Conservation (phyloP, 768 basidiomycete species). For the Termitomyces sp. region DNA sequence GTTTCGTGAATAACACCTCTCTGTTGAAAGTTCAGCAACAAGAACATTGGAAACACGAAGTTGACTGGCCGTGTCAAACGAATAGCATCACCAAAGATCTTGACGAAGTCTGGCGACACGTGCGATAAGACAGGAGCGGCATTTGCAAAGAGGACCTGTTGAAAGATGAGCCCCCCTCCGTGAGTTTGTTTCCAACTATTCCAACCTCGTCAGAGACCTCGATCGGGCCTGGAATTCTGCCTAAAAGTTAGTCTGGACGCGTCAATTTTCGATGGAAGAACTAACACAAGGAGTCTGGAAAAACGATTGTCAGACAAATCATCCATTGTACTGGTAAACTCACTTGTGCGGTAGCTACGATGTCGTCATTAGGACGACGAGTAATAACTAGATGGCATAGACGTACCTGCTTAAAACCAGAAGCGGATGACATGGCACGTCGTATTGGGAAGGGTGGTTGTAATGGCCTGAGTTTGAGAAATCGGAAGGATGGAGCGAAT, state of each 20-base stretch:
- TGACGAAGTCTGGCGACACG: conserved; percentile 82
- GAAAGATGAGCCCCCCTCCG: not conserved
- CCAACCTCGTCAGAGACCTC: conserved; percentile 48
- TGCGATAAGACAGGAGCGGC: conserved; percentile 90
- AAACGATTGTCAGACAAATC: conserved; percentile 9
- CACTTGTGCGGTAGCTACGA: conserved; percentile 33
- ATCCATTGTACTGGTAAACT: conserved; percentile 21
- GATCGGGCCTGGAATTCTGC: conserved; percentile 60
- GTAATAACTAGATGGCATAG: not conserved
- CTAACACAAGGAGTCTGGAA: conserved; percentile 47
- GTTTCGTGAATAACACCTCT: conserved; percentile 71
- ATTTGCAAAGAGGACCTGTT: conserved; percentile 84
- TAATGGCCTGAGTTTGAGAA: conserved; percentile 7
- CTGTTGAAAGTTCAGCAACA: conserved; percentile 27
- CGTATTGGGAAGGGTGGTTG: not conserved
- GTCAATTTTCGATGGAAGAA: conserved; percentile 6
- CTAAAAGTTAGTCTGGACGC: conserved; percentile 7
- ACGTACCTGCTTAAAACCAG: conserved; percentile 28
- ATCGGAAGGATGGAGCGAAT: conserved; percentile 11
- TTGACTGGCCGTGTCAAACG: conserved; percentile 66
- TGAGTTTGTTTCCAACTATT: not conserved
- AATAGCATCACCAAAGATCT: conserved; percentile 85
- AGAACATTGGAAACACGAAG: not conserved
- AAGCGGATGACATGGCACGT: conserved; percentile 18
- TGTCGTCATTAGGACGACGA: not conserved